phyloP scores from a whole-genome alignment of 768 basidiomycete species.

The Lactarius psammicola region DNA sequence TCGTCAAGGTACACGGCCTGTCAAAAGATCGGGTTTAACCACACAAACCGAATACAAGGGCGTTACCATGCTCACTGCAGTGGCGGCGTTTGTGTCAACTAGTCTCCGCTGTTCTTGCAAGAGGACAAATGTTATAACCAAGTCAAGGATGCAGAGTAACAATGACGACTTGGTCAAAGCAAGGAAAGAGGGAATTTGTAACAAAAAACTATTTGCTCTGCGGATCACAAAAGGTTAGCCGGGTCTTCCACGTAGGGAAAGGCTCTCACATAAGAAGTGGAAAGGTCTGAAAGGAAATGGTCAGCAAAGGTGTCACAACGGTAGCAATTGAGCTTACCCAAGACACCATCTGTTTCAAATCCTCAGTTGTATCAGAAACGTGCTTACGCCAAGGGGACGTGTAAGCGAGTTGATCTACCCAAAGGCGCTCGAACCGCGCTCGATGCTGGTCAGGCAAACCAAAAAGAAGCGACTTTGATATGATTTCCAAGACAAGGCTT shows the following conservation, averaged over 20 bases:
- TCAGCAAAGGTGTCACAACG: not conserved
- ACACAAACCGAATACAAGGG: not conserved
- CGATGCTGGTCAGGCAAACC: not conserved
- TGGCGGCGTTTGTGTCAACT: not conserved
- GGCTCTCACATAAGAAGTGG: not conserved
- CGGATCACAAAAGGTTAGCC: not conserved
- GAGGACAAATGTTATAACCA: not conserved
- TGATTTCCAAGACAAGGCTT: not conserved
- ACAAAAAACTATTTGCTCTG: slow-evolving; percentile 17
- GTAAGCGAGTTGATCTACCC: not conserved
- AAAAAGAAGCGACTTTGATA: not conserved
- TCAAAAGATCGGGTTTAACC: not conserved
- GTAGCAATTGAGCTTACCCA: not conserved
- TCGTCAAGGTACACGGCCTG: not conserved
- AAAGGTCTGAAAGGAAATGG: not conserved
- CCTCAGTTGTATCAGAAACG: not conserved
- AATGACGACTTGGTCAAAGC: slow-evolving; percentile 13
- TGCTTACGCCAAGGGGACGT: not conserved
- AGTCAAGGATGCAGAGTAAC: slow-evolving; percentile 6
- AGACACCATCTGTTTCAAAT: not conserved
- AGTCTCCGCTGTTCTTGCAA: slow-evolving; percentile 13
- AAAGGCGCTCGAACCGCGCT: not conserved
- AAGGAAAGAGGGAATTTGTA: not conserved
- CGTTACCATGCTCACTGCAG: not conserved
- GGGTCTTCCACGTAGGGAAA: not conserved